phyloP scores from a whole-genome alignment of 495 filamentous ascomycete genomes.

The Podospora pseudocomata region DNA sequence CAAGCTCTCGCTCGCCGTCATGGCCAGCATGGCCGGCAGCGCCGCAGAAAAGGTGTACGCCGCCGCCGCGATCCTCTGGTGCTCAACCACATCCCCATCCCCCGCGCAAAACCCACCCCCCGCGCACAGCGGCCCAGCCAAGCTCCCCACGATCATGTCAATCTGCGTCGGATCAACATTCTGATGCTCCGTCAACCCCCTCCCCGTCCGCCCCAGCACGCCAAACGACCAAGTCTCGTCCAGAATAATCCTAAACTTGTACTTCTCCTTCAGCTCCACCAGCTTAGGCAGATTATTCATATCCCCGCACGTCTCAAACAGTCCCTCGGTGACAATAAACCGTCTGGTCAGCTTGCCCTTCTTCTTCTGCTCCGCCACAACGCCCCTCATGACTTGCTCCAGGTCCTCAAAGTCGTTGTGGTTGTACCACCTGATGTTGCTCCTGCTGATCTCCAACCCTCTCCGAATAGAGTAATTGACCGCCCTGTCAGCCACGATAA shows the following conservation, averaged over 20 bases:
- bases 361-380: slow-evolving; percentile 79
- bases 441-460: slow-evolving; percentile 88
- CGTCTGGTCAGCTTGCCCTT: slow-evolving; percentile 79
- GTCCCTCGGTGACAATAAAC: slow-evolving; percentile 93
- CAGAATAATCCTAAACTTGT: slow-evolving; percentile 96
- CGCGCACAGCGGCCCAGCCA: slow-evolving; percentile 84
- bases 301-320: slow-evolving; percentile 90
- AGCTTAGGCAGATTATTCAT: slow-evolving; percentile 79
- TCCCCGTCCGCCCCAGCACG: slow-evolving; percentile 82
- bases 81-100: slow-evolving; percentile 82
- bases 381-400: slow-evolving; percentile 77
- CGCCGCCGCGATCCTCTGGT: slow-evolving; percentile 85
- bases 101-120: slow-evolving; percentile 96
- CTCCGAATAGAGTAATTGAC: slow-evolving; percentile 92
- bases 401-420: slow-evolving; percentile 96
- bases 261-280: slow-evolving; percentile 84
- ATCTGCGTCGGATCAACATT: slow-evolving; percentile 88
- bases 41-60: slow-evolving; percentile 95
- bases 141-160: slow-evolving; percentile 93
- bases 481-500: slow-evolving; percentile 95
- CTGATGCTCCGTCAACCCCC: slow-evolving; percentile 90
- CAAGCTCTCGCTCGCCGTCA: slow-evolving; percentile 87
- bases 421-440: slow-evolving; percentile 87
- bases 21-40: slow-evolving; percentile 86
- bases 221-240: slow-evolving; percentile 98